These are phyloP conservation scores for Botrytis byssoidea DNA, from an alignment of 2,329 filamentous ascomycete genomes.

Conservation along the genomic window DNA sequence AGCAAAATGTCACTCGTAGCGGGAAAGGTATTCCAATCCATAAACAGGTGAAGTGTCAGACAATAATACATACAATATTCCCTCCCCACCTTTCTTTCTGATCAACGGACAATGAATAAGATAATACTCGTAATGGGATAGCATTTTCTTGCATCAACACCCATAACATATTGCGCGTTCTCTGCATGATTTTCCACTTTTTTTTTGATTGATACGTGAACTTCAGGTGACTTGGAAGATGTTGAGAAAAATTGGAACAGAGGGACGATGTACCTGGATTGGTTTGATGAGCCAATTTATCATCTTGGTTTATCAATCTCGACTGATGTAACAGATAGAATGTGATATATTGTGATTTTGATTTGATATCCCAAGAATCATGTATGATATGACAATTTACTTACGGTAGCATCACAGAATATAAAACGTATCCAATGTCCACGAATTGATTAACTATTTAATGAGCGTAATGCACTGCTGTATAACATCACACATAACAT, in stretches of 20 bases:
- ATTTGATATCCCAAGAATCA: neutral
- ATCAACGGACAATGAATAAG: neutral
- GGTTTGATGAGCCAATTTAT: neutral
- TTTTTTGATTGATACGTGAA: neutral
- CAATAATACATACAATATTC: neutral
- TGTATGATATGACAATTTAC: neutral
- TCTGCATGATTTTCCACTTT: slow-evolving; percentile 4
- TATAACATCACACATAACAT: neutral
- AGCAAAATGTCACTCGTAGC: neutral
- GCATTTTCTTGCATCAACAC: neutral
- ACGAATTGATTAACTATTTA: neutral
- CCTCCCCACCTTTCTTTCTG: neutral
- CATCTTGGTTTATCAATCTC: neutral
- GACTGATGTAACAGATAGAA: neutral
- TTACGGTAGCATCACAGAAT: neutral
- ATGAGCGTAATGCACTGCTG: neutral
- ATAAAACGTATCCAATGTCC: neutral
- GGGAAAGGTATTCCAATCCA: neutral
- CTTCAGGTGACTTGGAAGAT: neutral
- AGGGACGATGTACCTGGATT: too few relatives aligned
- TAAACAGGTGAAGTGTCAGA: neutral
- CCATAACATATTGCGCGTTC: neutral
- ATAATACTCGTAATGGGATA: neutral
- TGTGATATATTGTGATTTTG: neutral
- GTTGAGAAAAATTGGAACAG: neutral